phyloP scores from a whole-genome alignment of 2,329 filamentous ascomycete species.

The Fragosphaeria purpurea region DNA sequence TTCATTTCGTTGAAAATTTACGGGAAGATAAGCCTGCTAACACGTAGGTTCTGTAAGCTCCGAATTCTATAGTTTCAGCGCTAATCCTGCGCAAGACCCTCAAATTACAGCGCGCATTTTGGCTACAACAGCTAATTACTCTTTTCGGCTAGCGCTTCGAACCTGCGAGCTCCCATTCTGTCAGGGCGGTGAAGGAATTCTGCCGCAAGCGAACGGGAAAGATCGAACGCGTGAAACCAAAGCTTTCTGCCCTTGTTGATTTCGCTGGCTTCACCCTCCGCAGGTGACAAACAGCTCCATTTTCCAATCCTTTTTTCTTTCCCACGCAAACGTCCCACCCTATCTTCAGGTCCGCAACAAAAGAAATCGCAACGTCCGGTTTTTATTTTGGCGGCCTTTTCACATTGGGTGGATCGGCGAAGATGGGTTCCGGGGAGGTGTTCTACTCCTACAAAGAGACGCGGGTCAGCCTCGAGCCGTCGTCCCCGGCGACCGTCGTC shows the following conservation, averaged over 20 bases:
- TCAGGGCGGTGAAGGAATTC: slow-evolving; percentile 1
- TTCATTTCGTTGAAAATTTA: no score
- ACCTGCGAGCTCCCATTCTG: not conserved
- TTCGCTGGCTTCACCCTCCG: not conserved
- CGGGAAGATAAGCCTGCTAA: no score
- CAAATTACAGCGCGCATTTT: no score
- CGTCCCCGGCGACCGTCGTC: slow-evolving; percentile 57
- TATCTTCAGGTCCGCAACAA: not conserved
- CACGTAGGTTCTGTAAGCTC: no score
- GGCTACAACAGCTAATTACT: slow-evolving; percentile 4
- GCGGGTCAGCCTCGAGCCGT: slow-evolving; percentile 69
- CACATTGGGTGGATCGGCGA: slow-evolving; percentile 47
- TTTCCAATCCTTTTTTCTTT: not conserved
- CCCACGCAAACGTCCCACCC: not conserved
- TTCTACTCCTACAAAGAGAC: slow-evolving; percentile 77
- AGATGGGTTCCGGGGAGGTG: slow-evolving; percentile 54
- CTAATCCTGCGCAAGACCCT: not conserved
- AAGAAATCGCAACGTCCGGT: no score
- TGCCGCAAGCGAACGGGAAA: not conserved
- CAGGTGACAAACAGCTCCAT: not conserved
- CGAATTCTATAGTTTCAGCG: no score
- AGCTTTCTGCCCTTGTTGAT: no score
- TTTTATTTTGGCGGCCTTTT: no score
- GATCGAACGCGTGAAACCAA: no score
- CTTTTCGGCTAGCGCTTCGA: slow-evolving; percentile 1